Percentiles rank a stretch among this genome's conserved stretches.
Conservation (phyloP, 1,284 basidiomycete genomes). For the Sanghuangporus baumii region DNA sequence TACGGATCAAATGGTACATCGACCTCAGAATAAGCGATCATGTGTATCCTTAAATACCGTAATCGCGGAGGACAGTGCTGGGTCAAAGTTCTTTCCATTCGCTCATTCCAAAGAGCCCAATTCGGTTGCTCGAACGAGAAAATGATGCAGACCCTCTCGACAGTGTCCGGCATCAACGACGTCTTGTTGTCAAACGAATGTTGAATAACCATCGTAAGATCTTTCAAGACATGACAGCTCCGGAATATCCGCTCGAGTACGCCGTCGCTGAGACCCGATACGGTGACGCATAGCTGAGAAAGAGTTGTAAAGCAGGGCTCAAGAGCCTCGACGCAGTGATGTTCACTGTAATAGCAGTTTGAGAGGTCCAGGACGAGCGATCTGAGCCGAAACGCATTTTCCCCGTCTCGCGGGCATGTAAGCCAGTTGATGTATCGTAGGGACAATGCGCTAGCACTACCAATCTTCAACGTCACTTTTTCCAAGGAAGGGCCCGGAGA, state of each 20-base stretch:
- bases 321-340: constrained; percentile 6
- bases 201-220: constrained; percentile 4
- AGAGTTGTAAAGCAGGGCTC: constrained; percentile 10
- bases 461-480: constrained; percentile 14
- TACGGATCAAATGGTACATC: not conserved
- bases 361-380: constrained; percentile 13
- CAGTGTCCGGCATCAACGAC: constrained; percentile 1
- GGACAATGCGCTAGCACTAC: constrained; percentile 10
- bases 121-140: constrained; percentile 13
- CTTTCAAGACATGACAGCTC: not conserved
- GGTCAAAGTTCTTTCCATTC: not conserved
- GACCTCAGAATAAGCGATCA: not conserved
- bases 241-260: constrained; percentile 3
- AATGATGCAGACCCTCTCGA: constrained; percentile 11
- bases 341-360: constrained; percentile 9
- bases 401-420: constrained; percentile 2
- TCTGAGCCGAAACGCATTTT: constrained; percentile 11
- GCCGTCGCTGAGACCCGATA: constrained; percentile 14
- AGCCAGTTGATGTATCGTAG: constrained; percentile 14
- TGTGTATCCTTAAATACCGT: not conserved
- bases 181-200: constrained; percentile 9
- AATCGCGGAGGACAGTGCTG: not conserved
- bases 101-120: constrained; percentile 13
- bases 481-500: constrained; percentile 3
- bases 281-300: constrained; percentile 5